Conservation (phyloP, 2,329 filamentous ascomycete species). For the Trichoderma sp. region DNA sequence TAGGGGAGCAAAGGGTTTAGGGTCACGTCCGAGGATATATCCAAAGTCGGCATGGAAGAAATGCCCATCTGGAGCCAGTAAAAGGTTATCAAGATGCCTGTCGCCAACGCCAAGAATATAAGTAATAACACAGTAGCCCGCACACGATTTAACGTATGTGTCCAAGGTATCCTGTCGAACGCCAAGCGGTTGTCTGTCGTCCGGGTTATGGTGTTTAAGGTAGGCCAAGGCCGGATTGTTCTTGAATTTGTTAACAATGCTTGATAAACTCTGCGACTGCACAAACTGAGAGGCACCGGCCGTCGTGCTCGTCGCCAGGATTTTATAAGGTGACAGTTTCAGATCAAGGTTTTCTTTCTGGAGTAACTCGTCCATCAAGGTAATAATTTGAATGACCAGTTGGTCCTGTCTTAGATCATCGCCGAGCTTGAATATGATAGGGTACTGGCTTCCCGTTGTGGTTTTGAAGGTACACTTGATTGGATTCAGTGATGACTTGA, state of each 20-base stretch:
- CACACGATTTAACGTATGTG: constrained; percentile 92
- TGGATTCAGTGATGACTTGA: constrained; percentile 92
- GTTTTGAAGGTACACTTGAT: constrained; percentile 92
- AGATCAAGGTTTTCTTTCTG: constrained; percentile 96
- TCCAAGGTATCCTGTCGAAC: constrained; percentile 92
- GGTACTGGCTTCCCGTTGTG: constrained; percentile 72
- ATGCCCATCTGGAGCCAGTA: constrained; percentile 84
- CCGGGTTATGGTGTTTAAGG: constrained; percentile 85
- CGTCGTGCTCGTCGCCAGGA: constrained; percentile 85
- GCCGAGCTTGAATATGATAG: constrained; percentile 95
- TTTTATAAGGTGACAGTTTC: constrained; percentile 93
- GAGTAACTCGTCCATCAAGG: constrained; percentile 92
- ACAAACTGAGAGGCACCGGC: constrained; percentile 95
- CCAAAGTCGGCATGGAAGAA: constrained; percentile 99
- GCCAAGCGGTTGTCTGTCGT: constrained; percentile 76
- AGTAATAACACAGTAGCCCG: constrained; percentile 97
- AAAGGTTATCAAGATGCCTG: constrained; percentile 90
- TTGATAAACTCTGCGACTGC: constrained; percentile 79
- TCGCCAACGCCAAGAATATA: constrained; percentile 97
- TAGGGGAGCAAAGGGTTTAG: constrained; percentile 93
- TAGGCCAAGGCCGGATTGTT: constrained; percentile 75
- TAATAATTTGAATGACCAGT: constrained; percentile 95
- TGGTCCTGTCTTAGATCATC: constrained; percentile 97
- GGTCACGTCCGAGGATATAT: constrained; percentile 94
- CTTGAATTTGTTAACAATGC: constrained; percentile 81